phyloP scores from a whole-genome alignment of 371 early-diverging fungal genomes.

The Circinella umbellata region DNA sequence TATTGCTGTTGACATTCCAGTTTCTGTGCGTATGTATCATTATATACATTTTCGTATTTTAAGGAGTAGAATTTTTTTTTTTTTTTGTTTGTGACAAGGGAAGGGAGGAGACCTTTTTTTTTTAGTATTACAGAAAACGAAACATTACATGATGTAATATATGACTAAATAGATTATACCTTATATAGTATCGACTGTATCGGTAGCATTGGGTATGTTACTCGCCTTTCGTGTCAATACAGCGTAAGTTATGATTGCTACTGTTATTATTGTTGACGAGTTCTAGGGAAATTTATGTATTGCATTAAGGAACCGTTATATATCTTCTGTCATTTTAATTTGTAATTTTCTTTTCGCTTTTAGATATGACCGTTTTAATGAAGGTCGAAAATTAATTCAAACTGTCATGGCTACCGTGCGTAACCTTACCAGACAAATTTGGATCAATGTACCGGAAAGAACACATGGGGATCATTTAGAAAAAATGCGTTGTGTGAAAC shows the following conservation, averaged over 20 bases:
- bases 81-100: background rate
- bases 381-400: conserved; percentile 71
- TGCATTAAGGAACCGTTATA: too few species aligned
- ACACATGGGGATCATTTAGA: conserved; percentile 56
- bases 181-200: conserved; percentile 51
- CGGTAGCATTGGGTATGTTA: conserved; percentile 73
- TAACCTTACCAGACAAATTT: conserved; percentile 68
- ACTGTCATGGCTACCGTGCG: conserved; percentile 61
- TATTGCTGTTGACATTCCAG: conserved; percentile 34
- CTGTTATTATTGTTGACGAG: too few species aligned
- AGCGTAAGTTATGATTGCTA: conserved; percentile 34
- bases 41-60: background rate
- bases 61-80: background rate
- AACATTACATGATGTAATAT: too few species aligned
- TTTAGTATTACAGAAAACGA: too few species aligned
- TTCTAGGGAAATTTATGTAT: too few species aligned
- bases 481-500: conserved; percentile 73
- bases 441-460: conserved; percentile 62
- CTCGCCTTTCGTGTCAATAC: conserved; percentile 83
- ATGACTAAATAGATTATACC: too few species aligned
- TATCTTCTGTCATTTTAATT: too few species aligned
- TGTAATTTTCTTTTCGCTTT: too few species aligned
- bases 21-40: conserved; percentile 42
- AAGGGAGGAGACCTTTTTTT: background rate
- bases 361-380: conserved; percentile 72